These are phyloP conservation scores for Pythium folliculosum DNA, from an alignment of 352 stramenopile species.

Conservation along the genomic window DNA sequence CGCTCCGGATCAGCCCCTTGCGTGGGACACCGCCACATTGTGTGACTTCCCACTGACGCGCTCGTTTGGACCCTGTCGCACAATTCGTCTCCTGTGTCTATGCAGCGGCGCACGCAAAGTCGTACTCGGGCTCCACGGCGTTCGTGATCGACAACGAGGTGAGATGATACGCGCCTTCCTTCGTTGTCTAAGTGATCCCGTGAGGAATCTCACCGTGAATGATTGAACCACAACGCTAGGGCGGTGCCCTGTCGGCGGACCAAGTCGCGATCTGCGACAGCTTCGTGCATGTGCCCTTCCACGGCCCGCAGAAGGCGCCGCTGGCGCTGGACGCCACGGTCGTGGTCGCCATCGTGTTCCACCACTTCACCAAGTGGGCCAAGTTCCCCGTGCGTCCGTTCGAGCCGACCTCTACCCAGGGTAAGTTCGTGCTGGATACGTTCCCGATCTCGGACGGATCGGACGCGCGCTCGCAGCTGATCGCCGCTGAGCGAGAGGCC, in stretches of 20 bases:
- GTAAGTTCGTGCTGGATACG: slow-evolving; percentile 76
- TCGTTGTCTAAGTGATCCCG: no score
- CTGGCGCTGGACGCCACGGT: slow-evolving; percentile 66
- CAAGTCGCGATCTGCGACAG: slow-evolving; percentile 67
- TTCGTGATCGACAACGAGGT: slow-evolving; percentile 84
- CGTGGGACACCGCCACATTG: slow-evolving; percentile 15
- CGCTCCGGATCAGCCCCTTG: not conserved
- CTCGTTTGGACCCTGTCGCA: slow-evolving; percentile 5
- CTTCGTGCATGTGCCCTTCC: slow-evolving; percentile 63
- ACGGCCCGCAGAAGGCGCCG: slow-evolving; percentile 39
- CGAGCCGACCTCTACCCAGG: slow-evolving; percentile 64
- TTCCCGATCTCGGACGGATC: slow-evolving; percentile 46
- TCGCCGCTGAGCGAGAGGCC: slow-evolving; percentile 45
- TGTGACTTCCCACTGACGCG: not conserved
- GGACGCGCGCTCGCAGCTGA: slow-evolving; percentile 25
- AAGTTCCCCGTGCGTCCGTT: slow-evolving; percentile 60
- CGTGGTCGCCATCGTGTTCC: slow-evolving; percentile 60
- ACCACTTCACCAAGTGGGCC: slow-evolving; percentile 67
- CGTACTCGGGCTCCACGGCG: slow-evolving; percentile 55
- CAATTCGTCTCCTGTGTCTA: not conserved
- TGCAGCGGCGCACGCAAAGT: slow-evolving; percentile 48
- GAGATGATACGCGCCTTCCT: not conserved
- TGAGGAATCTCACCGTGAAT: no score
- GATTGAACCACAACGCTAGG: not conserved
- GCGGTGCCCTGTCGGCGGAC: slow-evolving; percentile 48